A percentile compares a stretch with the other conserved stretches of the same genome.
phyloP scores from a whole-genome alignment of 768 basidiomycete species.

The Lactifluus rugatus region DNA sequence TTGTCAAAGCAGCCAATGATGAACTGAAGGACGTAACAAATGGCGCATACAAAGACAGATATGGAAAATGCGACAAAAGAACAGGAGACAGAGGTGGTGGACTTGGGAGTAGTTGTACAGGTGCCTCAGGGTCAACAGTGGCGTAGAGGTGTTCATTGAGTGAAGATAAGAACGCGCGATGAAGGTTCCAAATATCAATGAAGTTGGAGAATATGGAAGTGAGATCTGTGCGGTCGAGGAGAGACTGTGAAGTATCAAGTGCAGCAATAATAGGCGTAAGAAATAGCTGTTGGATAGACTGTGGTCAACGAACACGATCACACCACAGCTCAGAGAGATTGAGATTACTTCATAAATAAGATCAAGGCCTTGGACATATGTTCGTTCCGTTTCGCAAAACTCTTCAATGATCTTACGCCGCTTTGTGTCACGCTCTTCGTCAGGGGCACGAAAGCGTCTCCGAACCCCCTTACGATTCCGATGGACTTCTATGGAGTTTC shows the following conservation, averaged over 20 bases:
- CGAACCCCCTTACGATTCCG: slow-evolving; percentile 31
- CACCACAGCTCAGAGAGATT: neutral
- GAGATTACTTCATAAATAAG: slow-evolving; percentile 65
- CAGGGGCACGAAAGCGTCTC: slow-evolving; percentile 30
- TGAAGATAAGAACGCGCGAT: slow-evolving; percentile 61
- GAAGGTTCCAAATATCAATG: slow-evolving; percentile 85
- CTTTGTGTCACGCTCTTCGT: slow-evolving; percentile 45
- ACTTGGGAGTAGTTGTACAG: slow-evolving; percentile 18
- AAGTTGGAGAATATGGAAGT: slow-evolving; percentile 80
- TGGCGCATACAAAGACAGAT: slow-evolving; percentile 77
- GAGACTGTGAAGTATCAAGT: slow-evolving; percentile 53
- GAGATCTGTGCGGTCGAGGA: slow-evolving; percentile 60
- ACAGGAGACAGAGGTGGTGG: slow-evolving; percentile 44
- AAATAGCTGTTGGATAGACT: slow-evolving; percentile 51
- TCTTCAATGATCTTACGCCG: slow-evolving; percentile 66
- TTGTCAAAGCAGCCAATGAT: slow-evolving; percentile 47
- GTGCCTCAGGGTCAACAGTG: neutral
- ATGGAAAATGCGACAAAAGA: slow-evolving; percentile 77
- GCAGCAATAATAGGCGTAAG: slow-evolving; percentile 70
- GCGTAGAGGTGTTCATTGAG: slow-evolving; percentile 38
- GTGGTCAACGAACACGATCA: neutral
- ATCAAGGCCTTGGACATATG: slow-evolving; percentile 75
- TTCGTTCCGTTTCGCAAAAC: slow-evolving; percentile 71
- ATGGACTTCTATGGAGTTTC: slow-evolving; percentile 33
- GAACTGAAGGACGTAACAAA: slow-evolving; percentile 74